phyloP scores from a whole-genome alignment of 2,329 filamentous ascomycete genomes.

The Iodosphaeria phyllophila region DNA sequence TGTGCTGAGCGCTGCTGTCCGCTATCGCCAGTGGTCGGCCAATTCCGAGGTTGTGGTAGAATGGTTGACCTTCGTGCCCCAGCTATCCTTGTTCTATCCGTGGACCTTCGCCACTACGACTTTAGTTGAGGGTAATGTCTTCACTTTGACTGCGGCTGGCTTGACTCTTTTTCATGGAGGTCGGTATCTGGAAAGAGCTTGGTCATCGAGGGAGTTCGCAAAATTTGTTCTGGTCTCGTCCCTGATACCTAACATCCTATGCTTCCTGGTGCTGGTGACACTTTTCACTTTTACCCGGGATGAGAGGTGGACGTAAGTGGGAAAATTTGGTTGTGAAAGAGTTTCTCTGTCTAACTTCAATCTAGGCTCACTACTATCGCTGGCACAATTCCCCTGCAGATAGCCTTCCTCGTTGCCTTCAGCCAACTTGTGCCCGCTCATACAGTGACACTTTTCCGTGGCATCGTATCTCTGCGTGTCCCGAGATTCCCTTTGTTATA shows the following conservation, averaged over 20 bases:
- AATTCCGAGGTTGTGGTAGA: slow-evolving; percentile 54
- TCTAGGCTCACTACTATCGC: slow-evolving; percentile 67
- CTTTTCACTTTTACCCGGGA: slow-evolving; percentile 53
- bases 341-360: slow-evolving; percentile 5
- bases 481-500: slow-evolving; percentile 51
- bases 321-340: slow-evolving; percentile 2
- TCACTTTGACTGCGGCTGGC: slow-evolving; percentile 62
- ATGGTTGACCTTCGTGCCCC: slow-evolving; percentile 75
- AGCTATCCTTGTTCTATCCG: slow-evolving; percentile 68
- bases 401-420: slow-evolving; percentile 87
- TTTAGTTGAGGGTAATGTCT: slow-evolving; percentile 82
- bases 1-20: slow-evolving; percentile 61
- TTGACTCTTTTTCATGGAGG: slow-evolving; percentile 80
- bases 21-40: slow-evolving; percentile 49
- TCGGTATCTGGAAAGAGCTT: slow-evolving; percentile 86
- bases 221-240: slow-evolving; percentile 71
- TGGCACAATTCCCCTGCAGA: slow-evolving; percentile 77
- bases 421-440: slow-evolving; percentile 96
- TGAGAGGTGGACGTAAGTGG: slow-evolving; percentile 48
- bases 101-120: slow-evolving; percentile 83
- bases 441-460: slow-evolving; percentile 84
- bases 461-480: slow-evolving; percentile 75
- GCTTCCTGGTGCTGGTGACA: slow-evolving; percentile 55
- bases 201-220: slow-evolving; percentile 79
- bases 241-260: slow-evolving; percentile 62